Evolutionary conservation across 352 stramenopile species (phyloP), one percentile per base, ranked within the genome.

Genomic region (Phytophthora multivora): DNA sequence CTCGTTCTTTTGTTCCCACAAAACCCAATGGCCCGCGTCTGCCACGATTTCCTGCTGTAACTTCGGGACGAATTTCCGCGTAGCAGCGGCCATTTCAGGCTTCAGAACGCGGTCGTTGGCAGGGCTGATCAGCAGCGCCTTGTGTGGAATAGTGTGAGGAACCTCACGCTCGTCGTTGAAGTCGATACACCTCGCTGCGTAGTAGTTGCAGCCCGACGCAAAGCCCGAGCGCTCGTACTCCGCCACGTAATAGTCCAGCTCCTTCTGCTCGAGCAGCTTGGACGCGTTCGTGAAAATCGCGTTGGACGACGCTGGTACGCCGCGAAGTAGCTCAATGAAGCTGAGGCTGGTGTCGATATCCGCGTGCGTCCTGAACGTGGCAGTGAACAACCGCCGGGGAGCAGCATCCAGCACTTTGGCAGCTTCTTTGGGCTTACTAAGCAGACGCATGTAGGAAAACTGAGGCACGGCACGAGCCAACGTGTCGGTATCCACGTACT

Each of bases 391-490:
- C 2, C 77, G 79, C 39, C 72, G 64, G 0, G 79, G 71, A 21
- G 69, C 59, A 35, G 39, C 18, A 51, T 89, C 73, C 0, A 86
- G 59, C 33, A 71, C 50, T 47, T 67, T 58, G 39, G 67, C 77
- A 25, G 77, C 69, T 50, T 70, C 46, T 10, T 67, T 51, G 5
- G 74, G 60, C 16, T 80, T 56, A 9, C 66, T 70, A 11, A 89
- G 63, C 21, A 91, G 63, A 41, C 69, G 74, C 56, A 89, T 80
- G 72, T 93, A 91, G 36, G 74, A 74, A 50, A 93, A 89, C 49
- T 76, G 60, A 40, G 79, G 80, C 33, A 83, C 21, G 11, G 63
- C 57, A 35, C 79, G 64, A 7, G 89, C 70, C 5, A 83, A 39
- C 15, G 51, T 59, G 31, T 88, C 75, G 0, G 82, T 58, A 30